Evolutionary conservation across 257 asterid species (phyloP).

Genomic region (Solanum rostratum): DNA sequence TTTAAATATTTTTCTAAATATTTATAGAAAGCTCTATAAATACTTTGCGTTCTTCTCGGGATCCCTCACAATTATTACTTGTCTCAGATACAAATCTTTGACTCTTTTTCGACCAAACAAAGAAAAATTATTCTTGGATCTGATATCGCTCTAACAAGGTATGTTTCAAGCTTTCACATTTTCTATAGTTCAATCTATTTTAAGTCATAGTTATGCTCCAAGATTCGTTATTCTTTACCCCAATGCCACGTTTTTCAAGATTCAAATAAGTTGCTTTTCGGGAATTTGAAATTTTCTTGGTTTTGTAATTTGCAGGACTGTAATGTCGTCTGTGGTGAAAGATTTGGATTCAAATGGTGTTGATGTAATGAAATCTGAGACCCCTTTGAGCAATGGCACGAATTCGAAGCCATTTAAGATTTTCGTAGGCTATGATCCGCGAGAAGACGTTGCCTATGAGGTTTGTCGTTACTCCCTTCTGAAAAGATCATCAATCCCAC

Average conservation of each 20-base stretch:
- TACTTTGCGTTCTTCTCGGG: background rate
- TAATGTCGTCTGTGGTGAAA: conserved; percentile 10
- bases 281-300: background rate
- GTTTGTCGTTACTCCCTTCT: conserved; percentile 60
- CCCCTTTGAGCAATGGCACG: background rate
- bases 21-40: too few relatives aligned
- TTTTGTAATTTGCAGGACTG: background rate
- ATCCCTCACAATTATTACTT: background rate
- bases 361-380: background rate
- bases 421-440: conserved; percentile 73
- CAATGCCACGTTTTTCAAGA: background rate
- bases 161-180: background rate
- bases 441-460: conserved; percentile 70
- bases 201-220: background rate
- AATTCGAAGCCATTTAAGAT: conserved; percentile 32
- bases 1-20: too few relatives aligned
- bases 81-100: background rate
- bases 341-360: conserved; percentile 4
- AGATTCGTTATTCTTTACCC: background rate
- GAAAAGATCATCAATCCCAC: conserved; percentile 68
- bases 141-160: background rate
- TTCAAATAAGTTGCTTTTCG: background rate
- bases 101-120: background rate
- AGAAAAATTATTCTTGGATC: background rate
- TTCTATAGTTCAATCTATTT: background rate